Evolutionary conservation across 306 rosid genomes (phyloP), one percentile per base, ranked within the genome.

Genomic region (Fagus crenata): DNA sequence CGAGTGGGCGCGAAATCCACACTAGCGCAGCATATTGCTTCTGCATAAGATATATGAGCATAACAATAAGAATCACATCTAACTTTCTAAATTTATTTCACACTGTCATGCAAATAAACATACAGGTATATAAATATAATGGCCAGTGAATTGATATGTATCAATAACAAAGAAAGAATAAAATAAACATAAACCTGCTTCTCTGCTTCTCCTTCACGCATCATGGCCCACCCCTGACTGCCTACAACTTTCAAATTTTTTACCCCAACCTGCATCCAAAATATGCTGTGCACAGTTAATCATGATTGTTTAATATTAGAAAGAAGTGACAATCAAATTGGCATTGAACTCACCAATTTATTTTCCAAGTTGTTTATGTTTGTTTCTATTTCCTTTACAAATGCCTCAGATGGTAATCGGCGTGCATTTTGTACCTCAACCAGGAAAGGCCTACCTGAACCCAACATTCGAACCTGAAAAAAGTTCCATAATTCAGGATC

Each of bases 201-300:
- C 81, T 95, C 97, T 72, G 96, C 91, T 85, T 95, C 97, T 31
- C 98, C 97, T 82, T 89, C 98, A 71, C 86, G 95, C 92, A 94
- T 91, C 53, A 90, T 85, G 65, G 91, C 75, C 97, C 96, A 92
- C 53, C 92, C 96, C 63, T 87, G 82, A 80, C 92, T 89, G 55
- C 91, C 91, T 70, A 86, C 91, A 32, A 87, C 73, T 86, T 89
- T 92, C 81, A 95, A 81, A 92, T 92, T 92, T 84, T 87, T 92
- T 74, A 92, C 89, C 36, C 90, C 88, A 56, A 92, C 88, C 97
- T 95, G 84, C 85, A 87, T 35, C 14, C 75, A 82, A 41, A 60
- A 73, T 73, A 42, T 73, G 31, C 42, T 72, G 17, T 72, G 49
- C 7, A 63, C 18, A 35, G 41, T 32, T 49, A 12, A 58, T 46